phyloP scores from a whole-genome alignment of 2,329 filamentous ascomycete genomes.

The Hirsutella thompsonii region DNA sequence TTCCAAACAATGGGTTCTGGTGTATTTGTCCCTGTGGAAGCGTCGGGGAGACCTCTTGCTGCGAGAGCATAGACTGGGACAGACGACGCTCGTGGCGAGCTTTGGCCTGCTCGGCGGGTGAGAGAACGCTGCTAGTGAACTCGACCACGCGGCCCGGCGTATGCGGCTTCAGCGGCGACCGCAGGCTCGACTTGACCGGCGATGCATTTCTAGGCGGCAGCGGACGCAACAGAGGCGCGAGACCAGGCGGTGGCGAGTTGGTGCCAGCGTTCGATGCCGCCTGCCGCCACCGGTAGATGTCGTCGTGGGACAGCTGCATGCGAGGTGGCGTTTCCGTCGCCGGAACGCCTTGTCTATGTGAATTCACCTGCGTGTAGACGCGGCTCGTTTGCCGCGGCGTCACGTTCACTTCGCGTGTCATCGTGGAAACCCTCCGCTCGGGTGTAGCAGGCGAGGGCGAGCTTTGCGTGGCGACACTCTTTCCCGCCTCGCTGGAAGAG shows the following conservation, averaged over 20 bases:
- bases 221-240: slow-evolving; percentile 28
- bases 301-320: slow-evolving; percentile 27
- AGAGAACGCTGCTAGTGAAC: slow-evolving; percentile 38
- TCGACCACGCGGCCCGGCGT: slow-evolving; percentile 46
- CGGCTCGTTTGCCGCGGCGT: background rate
- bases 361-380: background rate
- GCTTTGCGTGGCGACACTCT: background rate
- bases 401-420: background rate
- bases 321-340: slow-evolving; percentile 20
- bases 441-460: slow-evolving; percentile 16
- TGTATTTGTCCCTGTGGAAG: no score
- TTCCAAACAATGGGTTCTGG: no score
- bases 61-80: slow-evolving; percentile 10
- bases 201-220: slow-evolving; percentile 38
- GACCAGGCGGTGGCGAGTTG: slow-evolving; percentile 17
- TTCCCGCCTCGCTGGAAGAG: background rate
- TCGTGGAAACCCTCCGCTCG: slow-evolving; percentile 10
- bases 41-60: no score
- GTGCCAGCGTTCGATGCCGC: slow-evolving; percentile 24
- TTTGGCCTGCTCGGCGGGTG: slow-evolving; percentile 27
- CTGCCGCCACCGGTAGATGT: slow-evolving; percentile 28
- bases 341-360: background rate
- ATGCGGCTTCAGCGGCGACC: slow-evolving; percentile 43
- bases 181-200: slow-evolving; percentile 42
- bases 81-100: slow-evolving; percentile 17